Evolutionary conservation across 2,329 filamentous ascomycete species (phyloP).

Genomic region (Drechmeria coniospora): DNA sequence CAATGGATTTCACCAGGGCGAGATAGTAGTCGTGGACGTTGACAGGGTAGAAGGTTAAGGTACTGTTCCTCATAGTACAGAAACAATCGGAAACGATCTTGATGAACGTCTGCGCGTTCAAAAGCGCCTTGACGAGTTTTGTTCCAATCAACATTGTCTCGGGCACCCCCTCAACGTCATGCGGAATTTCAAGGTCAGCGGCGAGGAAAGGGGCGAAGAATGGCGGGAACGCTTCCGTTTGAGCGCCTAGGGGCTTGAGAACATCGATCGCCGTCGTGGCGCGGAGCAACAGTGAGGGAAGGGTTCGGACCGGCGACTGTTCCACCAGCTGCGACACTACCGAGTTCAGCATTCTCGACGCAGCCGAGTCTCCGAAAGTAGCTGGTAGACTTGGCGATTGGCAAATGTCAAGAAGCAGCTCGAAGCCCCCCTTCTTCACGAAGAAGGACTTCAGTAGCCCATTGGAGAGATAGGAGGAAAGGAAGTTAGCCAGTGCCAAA

Average conservation of each 20-base stretch:
- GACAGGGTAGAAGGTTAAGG: conserved; percentile 54
- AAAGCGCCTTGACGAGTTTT: conserved; percentile 59
- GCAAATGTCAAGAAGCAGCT: conserved; percentile 70
- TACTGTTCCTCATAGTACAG: conserved; percentile 48
- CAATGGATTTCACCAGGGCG: conserved; percentile 57
- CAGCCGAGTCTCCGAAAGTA: conserved; percentile 41
- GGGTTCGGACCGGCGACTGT: conserved; percentile 59
- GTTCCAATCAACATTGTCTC: conserved; percentile 51
- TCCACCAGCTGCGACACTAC: conserved; percentile 70
- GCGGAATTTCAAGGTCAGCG: conserved; percentile 20
- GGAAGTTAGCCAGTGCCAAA: conserved; percentile 59
- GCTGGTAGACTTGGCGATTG: conserved; percentile 65
- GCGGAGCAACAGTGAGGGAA: conserved; percentile 68
- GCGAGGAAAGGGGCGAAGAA: conserved; percentile 58
- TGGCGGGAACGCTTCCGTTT: conserved; percentile 32
- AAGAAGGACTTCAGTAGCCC: conserved; percentile 56
- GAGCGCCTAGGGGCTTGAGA: conserved; percentile 47
- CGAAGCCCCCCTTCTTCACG: conserved; percentile 64
- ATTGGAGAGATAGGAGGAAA: conserved; percentile 61
- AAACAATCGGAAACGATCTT: conserved; percentile 63
- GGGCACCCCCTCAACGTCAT: conserved; percentile 17
- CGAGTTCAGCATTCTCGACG: conserved; percentile 54
- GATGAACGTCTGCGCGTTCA: conserved; percentile 61
- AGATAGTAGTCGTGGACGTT: conserved; percentile 78
- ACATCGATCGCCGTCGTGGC: conserved; percentile 53